Percentiles rank a stretch among this genome's conserved stretches.
Conservation (phyloP, 805 yeast species). For the Saccharomycopsis fermentans region DNA sequence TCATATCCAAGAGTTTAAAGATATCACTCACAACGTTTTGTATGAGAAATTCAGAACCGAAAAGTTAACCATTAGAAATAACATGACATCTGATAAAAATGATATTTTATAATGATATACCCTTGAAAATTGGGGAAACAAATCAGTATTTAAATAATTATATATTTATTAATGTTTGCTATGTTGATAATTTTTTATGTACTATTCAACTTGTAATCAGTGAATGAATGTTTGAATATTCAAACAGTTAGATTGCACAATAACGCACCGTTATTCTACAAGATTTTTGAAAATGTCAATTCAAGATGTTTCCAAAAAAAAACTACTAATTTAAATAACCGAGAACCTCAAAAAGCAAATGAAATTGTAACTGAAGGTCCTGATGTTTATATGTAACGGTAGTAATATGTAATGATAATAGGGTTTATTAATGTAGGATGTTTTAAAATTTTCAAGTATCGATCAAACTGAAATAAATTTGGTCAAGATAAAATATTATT, state of each 20-base stretch:
- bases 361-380: background rate
- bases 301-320: background rate
- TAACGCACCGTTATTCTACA: background rate
- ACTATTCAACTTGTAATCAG: background rate
- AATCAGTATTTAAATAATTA: no score
- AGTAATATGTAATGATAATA: background rate
- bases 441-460: no score
- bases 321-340: background rate
- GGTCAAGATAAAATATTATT: slow-evolving; percentile 40
- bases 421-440: background rate
- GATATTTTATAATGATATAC: background rate
- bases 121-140: no score
- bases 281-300: background rate
- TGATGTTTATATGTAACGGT: background rate
- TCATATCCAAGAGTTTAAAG: slow-evolving; percentile 76
- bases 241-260: background rate
- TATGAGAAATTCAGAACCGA: slow-evolving; percentile 78
- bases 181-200: no score
- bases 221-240: background rate
- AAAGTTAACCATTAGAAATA: slow-evolving; percentile 24
- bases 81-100: background rate
- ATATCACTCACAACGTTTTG: slow-evolving; percentile 63
- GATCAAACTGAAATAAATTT: slow-evolving; percentile 50
- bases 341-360: no score
- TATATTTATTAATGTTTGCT: background rate